phyloP scores from a whole-genome alignment of 1,284 basidiomycete species.

The Amylostereum areolatum region DNA sequence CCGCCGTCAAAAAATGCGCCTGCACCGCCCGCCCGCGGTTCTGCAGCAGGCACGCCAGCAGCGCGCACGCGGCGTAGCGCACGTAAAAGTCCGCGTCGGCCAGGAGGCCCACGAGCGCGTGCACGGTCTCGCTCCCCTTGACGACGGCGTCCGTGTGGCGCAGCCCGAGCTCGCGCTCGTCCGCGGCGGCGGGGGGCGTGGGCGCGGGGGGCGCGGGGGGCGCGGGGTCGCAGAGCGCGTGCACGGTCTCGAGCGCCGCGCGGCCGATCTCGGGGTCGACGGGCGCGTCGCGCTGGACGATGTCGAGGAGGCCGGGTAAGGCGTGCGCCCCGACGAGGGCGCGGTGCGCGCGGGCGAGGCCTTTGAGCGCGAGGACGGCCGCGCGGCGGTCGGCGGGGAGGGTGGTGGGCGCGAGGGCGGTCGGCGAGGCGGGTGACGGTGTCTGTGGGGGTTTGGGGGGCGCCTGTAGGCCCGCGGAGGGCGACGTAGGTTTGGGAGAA shows the following conservation, averaged over 20 bases:
- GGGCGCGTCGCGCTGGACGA: constrained; percentile 81
- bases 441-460: constrained; percentile 76
- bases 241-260: constrained; percentile 84
- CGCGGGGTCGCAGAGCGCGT: constrained; percentile 67
- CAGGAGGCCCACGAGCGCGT: constrained; percentile 78
- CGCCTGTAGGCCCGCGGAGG: constrained; percentile 69
- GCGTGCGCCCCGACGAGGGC: constrained; percentile 78
- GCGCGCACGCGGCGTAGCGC: constrained; percentile 83
- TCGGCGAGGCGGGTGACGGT: constrained; percentile 87
- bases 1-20: constrained; percentile 81
- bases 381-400: constrained; percentile 88
- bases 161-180: constrained; percentile 69
- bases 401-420: constrained; percentile 78
- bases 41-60: constrained; percentile 74
- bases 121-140: constrained; percentile 63
- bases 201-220: too few species aligned
- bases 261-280: constrained; percentile 88
- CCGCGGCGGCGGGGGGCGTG: too few species aligned
- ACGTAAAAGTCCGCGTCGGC: constrained; percentile 78
- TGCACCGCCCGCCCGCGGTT: constrained; percentile 81
- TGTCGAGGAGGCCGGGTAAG: constrained; percentile 71
- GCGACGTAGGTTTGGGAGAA: constrained; percentile 76
- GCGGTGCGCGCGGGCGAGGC: constrained; percentile 87
- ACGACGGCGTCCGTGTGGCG: constrained; percentile 72
- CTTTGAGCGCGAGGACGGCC: constrained; percentile 88